Evolutionary conservation across 179 eudicot genomes (phyloP), one percentile per base, ranked within the genome.

Genomic region (Spergularia azorica): DNA sequence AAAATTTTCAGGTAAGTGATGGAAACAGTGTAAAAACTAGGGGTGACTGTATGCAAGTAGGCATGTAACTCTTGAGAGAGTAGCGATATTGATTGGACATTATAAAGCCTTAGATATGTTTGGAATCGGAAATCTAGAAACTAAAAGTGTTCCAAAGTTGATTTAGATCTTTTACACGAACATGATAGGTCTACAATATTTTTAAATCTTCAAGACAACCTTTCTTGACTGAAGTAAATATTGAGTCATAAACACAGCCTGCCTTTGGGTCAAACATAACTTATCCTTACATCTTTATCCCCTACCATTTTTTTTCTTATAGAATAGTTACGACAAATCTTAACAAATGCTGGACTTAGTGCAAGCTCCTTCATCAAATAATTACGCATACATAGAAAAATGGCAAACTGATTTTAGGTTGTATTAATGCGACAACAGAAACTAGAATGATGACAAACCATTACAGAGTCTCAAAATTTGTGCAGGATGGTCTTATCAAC

Each of bases 1-100:
- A 74, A 43, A 64, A 66, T 4, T 51, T 32, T 60, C 7, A 21
- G 39, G 48, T 68, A 52, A 74, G 78, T 51, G 9, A 21, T 21
- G 46, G 50, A 67, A 46, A 15, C 36, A 70, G 60, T 38, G 51
- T n/a, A 59, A 17, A n/a, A 7, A 65, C 51, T 20, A 54, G 15
- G 57, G 14, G 14, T 54, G 9, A 54, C 14, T 6, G 59, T 56
- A 16, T 14, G 48, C 48, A 56, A 56, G 59, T 56, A 56, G 59
- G 59, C 59, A 56, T 56, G 17, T 56, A 56, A 56, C 5, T 12
- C 17, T 13, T 12, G 59, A 1, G 59, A 15, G 17, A 15, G 13
- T 15, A 56, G 17, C 17, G 59, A 1, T 56, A 16, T 56, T 56
- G 6, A n/a, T 12, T 13, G n/a, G n/a, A 56, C 16, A 56, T 16